A percentile compares a stretch with the other conserved stretches of the same genome.
Conservation (phyloP, 495 filamentous ascomycete species). For the Lasiosphaeria hispida region DNA sequence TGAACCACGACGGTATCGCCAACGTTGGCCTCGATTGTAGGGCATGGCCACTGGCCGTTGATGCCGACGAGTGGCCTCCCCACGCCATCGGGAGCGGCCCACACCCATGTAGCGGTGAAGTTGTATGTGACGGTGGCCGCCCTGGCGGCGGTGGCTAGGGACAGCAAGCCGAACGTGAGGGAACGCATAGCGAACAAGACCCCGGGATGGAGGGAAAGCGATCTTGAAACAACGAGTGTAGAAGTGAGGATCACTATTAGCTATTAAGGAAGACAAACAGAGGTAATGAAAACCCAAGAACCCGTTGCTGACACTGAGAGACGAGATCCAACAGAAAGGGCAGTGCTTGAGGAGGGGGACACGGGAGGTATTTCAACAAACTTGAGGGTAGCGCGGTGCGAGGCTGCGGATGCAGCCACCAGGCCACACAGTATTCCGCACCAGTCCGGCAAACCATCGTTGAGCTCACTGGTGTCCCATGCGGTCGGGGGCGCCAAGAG, state of each 20-base stretch:
- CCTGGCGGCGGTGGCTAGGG: slow-evolving; percentile 21
- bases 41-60: slow-evolving; percentile 73
- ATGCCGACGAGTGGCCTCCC: slow-evolving; percentile 72
- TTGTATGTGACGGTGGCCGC: slow-evolving; percentile 38
- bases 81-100: slow-evolving; percentile 64
- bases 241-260: not conserved
- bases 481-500: not conserved
- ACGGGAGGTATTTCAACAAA: no score
- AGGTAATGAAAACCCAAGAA: not conserved
- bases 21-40: slow-evolving; percentile 62
- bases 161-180: slow-evolving; percentile 19
- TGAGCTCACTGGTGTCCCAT: no score
- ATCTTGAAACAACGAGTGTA: not conserved
- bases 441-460: no score
- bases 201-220: not conserved
- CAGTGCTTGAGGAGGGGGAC: no score
- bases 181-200: slow-evolving; percentile 20
- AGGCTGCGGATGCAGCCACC: no score
- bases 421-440: no score
- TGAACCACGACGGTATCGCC: slow-evolving; percentile 72
- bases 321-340: no score
- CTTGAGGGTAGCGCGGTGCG: no score
- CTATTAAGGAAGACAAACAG: not conserved
- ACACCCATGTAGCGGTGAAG: slow-evolving; percentile 73
- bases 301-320: not conserved